Base-by-base conservation (phyloP, 352 stramenopile genomes). In the Pythium aristosporum region DNA sequence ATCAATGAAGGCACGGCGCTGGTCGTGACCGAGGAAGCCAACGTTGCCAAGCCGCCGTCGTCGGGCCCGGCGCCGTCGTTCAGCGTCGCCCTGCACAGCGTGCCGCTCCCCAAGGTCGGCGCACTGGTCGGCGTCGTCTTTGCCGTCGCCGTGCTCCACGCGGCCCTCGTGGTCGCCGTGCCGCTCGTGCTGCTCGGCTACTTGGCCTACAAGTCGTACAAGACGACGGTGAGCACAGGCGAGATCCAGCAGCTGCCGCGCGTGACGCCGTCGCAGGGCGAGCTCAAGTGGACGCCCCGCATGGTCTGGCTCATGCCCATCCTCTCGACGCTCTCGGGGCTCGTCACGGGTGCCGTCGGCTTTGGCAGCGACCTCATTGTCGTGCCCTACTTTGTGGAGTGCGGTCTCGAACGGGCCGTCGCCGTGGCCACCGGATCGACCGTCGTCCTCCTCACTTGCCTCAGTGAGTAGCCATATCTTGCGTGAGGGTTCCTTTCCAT, bases 181-280 rank as follows among this genome's bases (percentile, higher is more conserved):
- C 63, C 63, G 4, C 18, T 70, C 7, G 50, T 70, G 48, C 51
- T 70, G 41, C 63, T 70, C 16, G 21, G 61, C 6, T 70, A 70
- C 63, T 36, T 70, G 32, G 63, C 56, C 1, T 70, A 65, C 63
- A 70, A 70, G 63, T 53, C 63, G 34, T 49, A 65, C 63, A 56
- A 65, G 56, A 57, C 41, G n/a, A 64, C 55, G 3, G 36, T 61
- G 16, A 56, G 61, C 34, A 53, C 63, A 11, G 64, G 51, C 25
- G 63, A 70, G 43, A 30, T 36, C n/a, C 63, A 70, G 50, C 63
- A 70, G 37, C 39, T 70, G 15, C 63, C 63, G 20, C 63, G 63
- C 41, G 63, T 47, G 8, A n/a, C 39, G 8, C 32, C 39, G 4
- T 36, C 21, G 15, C 30, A 70, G 28, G 63, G 63, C 18, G 63